Evolutionary conservation across 805 yeast genomes (phyloP), one percentile per base, ranked within the genome.

Genomic region (Nakazawaea wyomingensis): DNA sequence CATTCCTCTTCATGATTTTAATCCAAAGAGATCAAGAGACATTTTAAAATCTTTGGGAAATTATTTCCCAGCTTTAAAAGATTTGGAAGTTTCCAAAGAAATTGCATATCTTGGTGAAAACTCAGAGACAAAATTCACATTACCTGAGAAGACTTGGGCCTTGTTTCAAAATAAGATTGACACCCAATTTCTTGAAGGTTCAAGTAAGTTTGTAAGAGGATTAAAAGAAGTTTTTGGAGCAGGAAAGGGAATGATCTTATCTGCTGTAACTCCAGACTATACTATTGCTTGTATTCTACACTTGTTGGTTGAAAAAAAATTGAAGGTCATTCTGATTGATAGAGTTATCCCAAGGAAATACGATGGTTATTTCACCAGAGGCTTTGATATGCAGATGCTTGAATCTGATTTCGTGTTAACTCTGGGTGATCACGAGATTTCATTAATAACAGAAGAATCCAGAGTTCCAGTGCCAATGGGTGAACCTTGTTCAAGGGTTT

Each of bases 341-440:
- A 72, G 73, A 41, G 61, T 71, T 8, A 69, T 76, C 45, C 69
- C 65, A 13, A 59, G 60, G 17, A 57, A 72, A n/a, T 68, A 75
- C 40, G 68, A 71, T 28, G 82, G 86, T 10, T 90, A 89, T 56
- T 83, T 82, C 31, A 84, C 96, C 1, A 72, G 96, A 48, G 67
- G 77, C 16, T 74, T 85, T 32, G 95, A 86, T 48, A 76, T 82
- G 49, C 77, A 71, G 33, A 80, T 70, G 57, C 71, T 76, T 38
- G 87, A 74, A 53, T 82, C 80, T 56, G 95, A 77, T 55, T 77
- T 80, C 19, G 68, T 76, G 18, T 56, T 72, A 18, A 62, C 65
- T 41, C 44, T 44, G n/a, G 38, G 46, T 16, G 24, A 21, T 22
- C 43, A 54, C 19, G 11, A 43, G 37, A 28, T 39, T 19, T 21